These are phyloP conservation scores for Coniochaeta pulveracea DNA, from an alignment of 2,329 filamentous ascomycete genomes.

Conservation along the genomic window DNA sequence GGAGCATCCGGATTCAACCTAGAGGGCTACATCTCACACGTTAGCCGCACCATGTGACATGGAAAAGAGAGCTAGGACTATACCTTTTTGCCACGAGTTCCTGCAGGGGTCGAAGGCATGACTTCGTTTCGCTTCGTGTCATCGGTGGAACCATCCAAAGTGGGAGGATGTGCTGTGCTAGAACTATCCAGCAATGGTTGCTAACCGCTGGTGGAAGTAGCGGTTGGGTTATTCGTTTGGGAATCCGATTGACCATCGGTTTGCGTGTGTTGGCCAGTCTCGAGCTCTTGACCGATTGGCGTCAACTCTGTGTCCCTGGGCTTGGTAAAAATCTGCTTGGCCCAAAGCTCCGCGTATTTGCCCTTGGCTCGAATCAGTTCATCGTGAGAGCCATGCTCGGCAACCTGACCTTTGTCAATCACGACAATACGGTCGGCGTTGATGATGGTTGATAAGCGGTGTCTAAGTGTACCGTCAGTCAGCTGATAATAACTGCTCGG, in stretches of 20 bases:
- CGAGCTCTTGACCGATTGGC: too few relatives aligned
- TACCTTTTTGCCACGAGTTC: slow-evolving; percentile 39
- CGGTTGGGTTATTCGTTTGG: too few relatives aligned
- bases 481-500: not conserved
- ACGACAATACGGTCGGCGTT: slow-evolving; percentile 59
- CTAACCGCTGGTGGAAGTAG: too few relatives aligned
- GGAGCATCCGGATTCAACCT: slow-evolving; percentile 44
- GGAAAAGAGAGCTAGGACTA: slow-evolving; percentile 30
- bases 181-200: too few relatives aligned
- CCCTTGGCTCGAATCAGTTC: slow-evolving; percentile 46
- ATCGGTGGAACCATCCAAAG: too few relatives aligned
- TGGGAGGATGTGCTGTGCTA: too few relatives aligned
- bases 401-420: slow-evolving; percentile 47
- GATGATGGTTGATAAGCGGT: slow-evolving; percentile 60
- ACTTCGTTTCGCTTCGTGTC: too few relatives aligned
- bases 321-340: slow-evolving; percentile 46
- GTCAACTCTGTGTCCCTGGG: slow-evolving; percentile 31
- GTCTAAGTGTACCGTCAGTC: slow-evolving; percentile 24
- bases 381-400: slow-evolving; percentile 52
- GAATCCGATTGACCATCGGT: too few relatives aligned
- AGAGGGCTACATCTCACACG: too few relatives aligned
- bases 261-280: too few relatives aligned
- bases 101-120: too few relatives aligned
- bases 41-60: slow-evolving; percentile 20
- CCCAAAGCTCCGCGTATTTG: slow-evolving; percentile 55